Evolutionary conservation across 1,139 yeast genomes (phyloP).

Genomic region (Meyerozyma sp.): DNA sequence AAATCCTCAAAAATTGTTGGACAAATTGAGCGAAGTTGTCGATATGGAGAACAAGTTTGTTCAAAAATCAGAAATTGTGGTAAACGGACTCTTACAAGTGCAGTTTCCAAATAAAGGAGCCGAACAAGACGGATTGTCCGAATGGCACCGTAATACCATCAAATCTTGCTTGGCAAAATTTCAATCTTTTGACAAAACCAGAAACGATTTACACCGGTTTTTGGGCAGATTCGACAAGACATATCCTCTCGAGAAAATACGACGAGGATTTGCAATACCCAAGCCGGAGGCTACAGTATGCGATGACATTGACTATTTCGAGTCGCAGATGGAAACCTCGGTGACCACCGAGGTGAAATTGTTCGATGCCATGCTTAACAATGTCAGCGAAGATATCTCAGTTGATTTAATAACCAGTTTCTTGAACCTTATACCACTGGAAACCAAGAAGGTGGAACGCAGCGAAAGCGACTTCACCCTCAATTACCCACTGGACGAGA

Average conservation of each 20-base stretch:
- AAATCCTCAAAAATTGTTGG: not conserved
- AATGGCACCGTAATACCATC: not conserved
- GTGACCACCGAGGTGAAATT: not conserved
- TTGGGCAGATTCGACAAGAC: not conserved
- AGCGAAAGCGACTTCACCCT: conserved; percentile 9
- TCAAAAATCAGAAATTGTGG: not conserved
- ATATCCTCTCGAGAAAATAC: not conserved
- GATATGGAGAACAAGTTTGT: not conserved
- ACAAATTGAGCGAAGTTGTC: not conserved
- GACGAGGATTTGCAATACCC: not conserved
- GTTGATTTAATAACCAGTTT: not conserved
- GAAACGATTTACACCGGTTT: not conserved
- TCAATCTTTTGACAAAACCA: not conserved
- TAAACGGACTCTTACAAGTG: not conserved
- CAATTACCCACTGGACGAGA: conserved; percentile 7
- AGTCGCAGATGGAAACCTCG: not conserved
- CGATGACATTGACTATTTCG: not conserved
- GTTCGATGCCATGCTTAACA: not conserved
- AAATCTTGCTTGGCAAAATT: not conserved
- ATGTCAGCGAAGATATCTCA: not conserved
- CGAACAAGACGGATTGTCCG: not conserved
- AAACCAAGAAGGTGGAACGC: conserved; percentile 2
- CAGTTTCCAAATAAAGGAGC: not conserved
- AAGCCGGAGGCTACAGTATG: not conserved
- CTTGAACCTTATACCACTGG: not conserved